These are phyloP conservation scores for Suhomyces chickasaworum DNA, from an alignment of 1,139 yeast species.

Conservation along the genomic window DNA sequence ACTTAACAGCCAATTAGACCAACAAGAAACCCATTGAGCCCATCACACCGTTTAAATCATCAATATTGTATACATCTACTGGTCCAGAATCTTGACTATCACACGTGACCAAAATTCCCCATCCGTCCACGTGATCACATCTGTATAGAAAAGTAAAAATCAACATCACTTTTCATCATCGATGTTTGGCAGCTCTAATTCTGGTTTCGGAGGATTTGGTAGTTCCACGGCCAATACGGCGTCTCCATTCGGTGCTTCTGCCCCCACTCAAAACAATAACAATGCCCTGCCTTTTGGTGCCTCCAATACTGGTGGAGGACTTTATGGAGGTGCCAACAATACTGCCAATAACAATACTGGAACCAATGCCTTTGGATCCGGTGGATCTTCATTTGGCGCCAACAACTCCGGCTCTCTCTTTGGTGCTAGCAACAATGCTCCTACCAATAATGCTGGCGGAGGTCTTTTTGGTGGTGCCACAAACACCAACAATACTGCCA, in stretches of 20 bases:
- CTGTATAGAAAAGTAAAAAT: constrained; percentile 1
- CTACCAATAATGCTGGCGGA: constrained; percentile 11
- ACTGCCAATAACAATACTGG: constrained; percentile 5
- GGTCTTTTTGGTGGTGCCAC: constrained; percentile 14
- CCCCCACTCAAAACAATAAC: constrained; percentile 12
- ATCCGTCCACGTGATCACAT: not conserved
- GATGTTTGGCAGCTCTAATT: constrained; percentile 27
- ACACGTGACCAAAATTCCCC: not conserved
- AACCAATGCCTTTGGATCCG: constrained; percentile 6
- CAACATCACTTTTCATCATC: constrained; percentile 3
- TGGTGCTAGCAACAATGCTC: constrained; percentile 12
- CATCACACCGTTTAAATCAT: too few species aligned
- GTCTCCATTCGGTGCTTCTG: constrained; percentile 20
- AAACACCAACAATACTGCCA: constrained; percentile 8
- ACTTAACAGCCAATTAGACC: too few species aligned
- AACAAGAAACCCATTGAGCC: too few species aligned
- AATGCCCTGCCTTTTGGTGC: constrained; percentile 26
- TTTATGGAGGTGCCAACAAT: constrained; percentile 10
- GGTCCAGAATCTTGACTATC: too few species aligned
- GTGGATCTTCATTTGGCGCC: constrained; percentile 7
- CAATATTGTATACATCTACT: too few species aligned
- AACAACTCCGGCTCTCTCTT: constrained; percentile 12
- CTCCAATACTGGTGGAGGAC: constrained; percentile 24
- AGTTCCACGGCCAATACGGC: constrained; percentile 13
- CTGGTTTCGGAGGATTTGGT: constrained; percentile 32